These are phyloP conservation scores for Solanum hybrid DNA, from an alignment of 305 asterid genomes.

Conservation along the genomic window DNA sequence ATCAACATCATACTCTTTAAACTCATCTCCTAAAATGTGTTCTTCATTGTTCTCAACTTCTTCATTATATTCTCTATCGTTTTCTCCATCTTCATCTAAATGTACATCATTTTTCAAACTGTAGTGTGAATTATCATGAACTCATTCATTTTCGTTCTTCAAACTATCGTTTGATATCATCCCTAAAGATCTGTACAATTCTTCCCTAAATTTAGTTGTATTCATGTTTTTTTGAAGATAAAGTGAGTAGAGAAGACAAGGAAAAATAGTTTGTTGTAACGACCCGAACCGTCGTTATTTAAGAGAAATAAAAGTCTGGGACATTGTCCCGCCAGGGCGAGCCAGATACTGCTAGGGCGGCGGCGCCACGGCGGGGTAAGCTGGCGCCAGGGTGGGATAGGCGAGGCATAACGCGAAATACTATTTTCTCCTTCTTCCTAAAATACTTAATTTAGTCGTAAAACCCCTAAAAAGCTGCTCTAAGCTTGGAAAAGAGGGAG, in stretches of 20 bases:
- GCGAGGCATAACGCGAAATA: no score
- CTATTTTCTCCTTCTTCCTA: no score
- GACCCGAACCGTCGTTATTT: no score
- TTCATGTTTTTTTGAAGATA: neutral
- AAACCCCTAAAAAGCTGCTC: no score
- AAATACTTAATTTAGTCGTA: no score
- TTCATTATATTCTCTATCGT: neutral
- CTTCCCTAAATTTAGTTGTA: neutral
- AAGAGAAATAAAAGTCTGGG: no score
- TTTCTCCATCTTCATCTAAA: neutral
- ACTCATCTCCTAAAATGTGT: neutral
- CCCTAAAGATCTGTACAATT: neutral
- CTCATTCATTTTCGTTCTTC: neutral
- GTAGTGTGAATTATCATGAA: neutral
- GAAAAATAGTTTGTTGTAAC: no score
- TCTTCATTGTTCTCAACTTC: neutral
- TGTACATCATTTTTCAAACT: neutral
- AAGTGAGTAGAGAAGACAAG: neutral
- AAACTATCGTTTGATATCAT: neutral
- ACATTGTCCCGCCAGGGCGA: no score
- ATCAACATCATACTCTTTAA: neutral
- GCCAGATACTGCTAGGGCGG: no score
- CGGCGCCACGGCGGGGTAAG: no score
- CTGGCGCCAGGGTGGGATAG: no score
- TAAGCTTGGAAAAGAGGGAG: no score